phyloP scores from a whole-genome alignment of 345 rosid species.

The Populus alba region DNA sequence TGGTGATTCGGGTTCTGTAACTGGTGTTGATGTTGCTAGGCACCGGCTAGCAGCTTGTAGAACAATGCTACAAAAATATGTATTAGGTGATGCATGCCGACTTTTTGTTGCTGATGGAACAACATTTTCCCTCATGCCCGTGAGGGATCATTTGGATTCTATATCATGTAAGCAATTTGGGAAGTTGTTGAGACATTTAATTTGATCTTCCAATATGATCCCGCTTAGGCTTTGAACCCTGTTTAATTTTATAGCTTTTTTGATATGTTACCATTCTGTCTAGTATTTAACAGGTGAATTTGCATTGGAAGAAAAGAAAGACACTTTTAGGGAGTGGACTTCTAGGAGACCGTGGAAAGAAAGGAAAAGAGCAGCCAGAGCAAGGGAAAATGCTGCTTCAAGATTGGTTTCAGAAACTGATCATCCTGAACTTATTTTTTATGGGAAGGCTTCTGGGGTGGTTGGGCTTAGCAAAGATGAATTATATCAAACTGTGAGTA shows the following conservation, averaged over 20 bases:
- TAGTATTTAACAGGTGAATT: conserved; percentile 53
- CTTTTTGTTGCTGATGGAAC: conserved; percentile 90
- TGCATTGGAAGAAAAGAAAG: conserved; percentile 34
- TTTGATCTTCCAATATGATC: background rate
- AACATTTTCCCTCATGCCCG: conserved; percentile 58
- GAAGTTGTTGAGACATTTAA: background rate
- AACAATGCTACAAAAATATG: conserved; percentile 80
- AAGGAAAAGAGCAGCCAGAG: conserved; percentile 64
- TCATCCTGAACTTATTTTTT: conserved; percentile 64
- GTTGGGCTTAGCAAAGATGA: conserved; percentile 59
- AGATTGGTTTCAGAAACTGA: conserved; percentile 29
- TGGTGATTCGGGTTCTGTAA: conserved; percentile 72
- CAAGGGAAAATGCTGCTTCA: conserved; percentile 34
- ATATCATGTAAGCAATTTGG: conserved; percentile 40
- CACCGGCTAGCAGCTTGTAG: conserved; percentile 91
- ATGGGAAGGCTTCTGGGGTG: conserved; percentile 71
- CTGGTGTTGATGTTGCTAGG: conserved; percentile 88
- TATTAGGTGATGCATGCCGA: conserved; percentile 60
- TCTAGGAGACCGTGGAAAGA: conserved; percentile 83
- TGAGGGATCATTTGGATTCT: conserved; percentile 21
- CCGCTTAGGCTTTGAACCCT: background rate
- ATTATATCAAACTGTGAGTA: conserved; percentile 38
- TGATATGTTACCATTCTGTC: conserved; percentile 36
- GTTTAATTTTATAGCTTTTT: conserved; percentile 1
- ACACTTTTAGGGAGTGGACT: conserved; percentile 64